Base-by-base conservation (phyloP, 108 stramenopile genomes). In the Pseudonitzschia pungens region DNA sequence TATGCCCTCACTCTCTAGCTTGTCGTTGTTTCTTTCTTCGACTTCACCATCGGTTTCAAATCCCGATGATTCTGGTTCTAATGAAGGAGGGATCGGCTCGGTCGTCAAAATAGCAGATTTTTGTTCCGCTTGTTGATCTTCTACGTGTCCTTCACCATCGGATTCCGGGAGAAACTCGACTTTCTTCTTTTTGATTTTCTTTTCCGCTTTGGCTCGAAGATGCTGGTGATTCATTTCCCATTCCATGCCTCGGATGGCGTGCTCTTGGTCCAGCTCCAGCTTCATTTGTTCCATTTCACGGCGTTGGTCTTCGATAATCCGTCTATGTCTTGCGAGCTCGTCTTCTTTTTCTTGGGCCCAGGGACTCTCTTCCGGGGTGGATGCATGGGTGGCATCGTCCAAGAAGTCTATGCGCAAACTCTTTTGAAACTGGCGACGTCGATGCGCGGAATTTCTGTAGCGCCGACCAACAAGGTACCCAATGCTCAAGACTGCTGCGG, bases 161-260 rank as follows among this genome's bases (percentile, higher is more conserved):
- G 53, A 14, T 14, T 54, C 53, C 15, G 53, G 53, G 7, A 5
- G 53, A 24, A 54, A 54, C 7, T 54, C 24, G 15, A 8, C 8
- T 15, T 24, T 14, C 11, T 54, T 54, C 53, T 9, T 54, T 24
- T 9, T 14, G 53, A 15, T 7, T 54, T 54, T 15, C 14, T 14
- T 54, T 24, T 7, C n/a, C 14, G n/a, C 53, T 14, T 24, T 51
- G n/a, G n/a, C 36, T 36, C 6, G 4, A 36, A 2, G 36, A 36
- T 6, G 36, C 2, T 6, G 36, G 8, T 24, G 53, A 14, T 54
- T 54, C 53, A 71, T 80, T 65, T 65, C 56, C 66, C 41, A 67
- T 67, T 43, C 45, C 45, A 48, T 21, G 36, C 20, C 45, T 27
- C 26, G 33, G 20, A 67, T 48, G 45, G 66, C n/a, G 27, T 62